Evolutionary conservation across 1,139 yeast species (phyloP), one percentile per base, ranked within the genome.

Genomic region (Hemisphaericaspora xylanilytica): DNA sequence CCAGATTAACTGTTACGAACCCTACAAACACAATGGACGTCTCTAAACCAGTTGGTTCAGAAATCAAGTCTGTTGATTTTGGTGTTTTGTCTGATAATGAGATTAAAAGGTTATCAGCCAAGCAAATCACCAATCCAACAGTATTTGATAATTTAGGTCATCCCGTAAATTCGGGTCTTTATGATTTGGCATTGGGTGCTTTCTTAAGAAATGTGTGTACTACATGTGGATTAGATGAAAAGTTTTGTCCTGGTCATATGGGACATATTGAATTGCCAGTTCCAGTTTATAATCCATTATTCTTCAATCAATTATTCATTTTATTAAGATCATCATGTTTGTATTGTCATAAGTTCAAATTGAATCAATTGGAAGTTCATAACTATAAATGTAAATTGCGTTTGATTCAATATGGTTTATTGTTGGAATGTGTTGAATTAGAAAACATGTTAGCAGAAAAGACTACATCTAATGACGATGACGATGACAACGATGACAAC

Each of bases 191-290:
- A 16, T 70, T 94, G 36, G 99, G 99, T 51, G 98, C 98, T 1
- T 92, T 89, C 56, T 71, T 88, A 48, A 75, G 85, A 59, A 87
- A 90, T 59, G 72, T 86, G 39, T 90, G 99, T 77, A 75, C 94
- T 21, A 92, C 98, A 2, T 94, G 99, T 77, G 97, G 97, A 20
- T 72, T 92, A 47, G 96, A 89, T 59, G 97, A 92, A 52, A 81
- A 86, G 56, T 84, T 80, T 55, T 94, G 99, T 67, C 97, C 97
- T 3, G 99, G 99, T 28, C 99, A 94, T 63, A 89, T 88, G 66
- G 99, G 99, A 43, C 98, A 94, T 63, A 89, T 94, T 44, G 97
- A 92, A 60, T 75, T 94, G 50, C 98, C 98, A 8, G 84, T 88
- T 29, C 96, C 97, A 5, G 95, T 88, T 34, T 94, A 89, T 70